A percentile compares a stretch with the other conserved stretches of the same genome.
Evolutionary conservation across 129 eudicot genomes (phyloP).

Genomic region (Centaurea solstitialis): DNA sequence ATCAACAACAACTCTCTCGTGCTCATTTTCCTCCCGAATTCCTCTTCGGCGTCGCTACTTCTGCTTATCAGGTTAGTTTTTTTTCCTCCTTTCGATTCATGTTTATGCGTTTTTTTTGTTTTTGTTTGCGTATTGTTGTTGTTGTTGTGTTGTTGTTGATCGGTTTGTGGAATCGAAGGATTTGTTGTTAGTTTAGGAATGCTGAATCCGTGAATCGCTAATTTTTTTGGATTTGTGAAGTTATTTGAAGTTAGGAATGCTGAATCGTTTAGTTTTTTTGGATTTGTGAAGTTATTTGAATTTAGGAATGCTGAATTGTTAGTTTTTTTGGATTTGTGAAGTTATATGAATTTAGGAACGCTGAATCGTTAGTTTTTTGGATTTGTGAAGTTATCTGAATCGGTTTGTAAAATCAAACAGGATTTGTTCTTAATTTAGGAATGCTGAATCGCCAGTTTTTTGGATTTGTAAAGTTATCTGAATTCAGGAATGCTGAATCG

Average conservation of each 20-base stretch:
- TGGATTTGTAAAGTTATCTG: no score
- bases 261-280: not conserved
- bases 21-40: constrained; percentile 55
- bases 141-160: not conserved
- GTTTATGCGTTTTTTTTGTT: no score
- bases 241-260: not conserved
- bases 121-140: not conserved
- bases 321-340: not conserved
- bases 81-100: not conserved
- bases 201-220: not conserved
- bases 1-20: constrained; percentile 29
- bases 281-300: not conserved
- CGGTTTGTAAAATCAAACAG: no score
- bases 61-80: constrained; percentile 65
- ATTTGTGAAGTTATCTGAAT: no score
- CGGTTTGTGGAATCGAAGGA: not conserved
- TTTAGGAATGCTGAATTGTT: not conserved
- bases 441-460: no score
- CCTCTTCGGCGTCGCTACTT: constrained; percentile 75
- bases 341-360: no score
- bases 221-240: not conserved
- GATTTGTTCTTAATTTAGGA: no score
- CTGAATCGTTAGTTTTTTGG: no score
- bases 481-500: not conserved
- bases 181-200: not conserved